phyloP scores from a whole-genome alignment of 2,329 filamentous ascomycete species.

The Ambrosiella beaveri region DNA sequence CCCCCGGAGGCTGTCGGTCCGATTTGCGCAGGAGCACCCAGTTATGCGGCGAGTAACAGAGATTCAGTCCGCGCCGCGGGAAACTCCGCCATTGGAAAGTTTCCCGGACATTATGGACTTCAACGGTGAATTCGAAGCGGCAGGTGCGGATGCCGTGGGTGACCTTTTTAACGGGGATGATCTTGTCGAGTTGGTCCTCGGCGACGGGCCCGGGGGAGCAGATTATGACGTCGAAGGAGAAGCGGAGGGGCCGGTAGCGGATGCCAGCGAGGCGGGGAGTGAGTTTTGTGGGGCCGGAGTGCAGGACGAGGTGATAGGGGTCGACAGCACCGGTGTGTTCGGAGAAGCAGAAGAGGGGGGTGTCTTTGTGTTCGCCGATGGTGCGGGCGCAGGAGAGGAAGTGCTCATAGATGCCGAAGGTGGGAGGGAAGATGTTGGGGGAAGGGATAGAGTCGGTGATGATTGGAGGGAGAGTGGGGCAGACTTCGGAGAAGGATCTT shows the following conservation, averaged over 20 bases:
- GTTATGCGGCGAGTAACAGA: slow-evolving; percentile 19
- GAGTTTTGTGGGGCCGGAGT: slow-evolving; percentile 5
- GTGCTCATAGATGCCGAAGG: slow-evolving; percentile 9
- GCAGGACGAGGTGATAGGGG: slow-evolving; percentile 3
- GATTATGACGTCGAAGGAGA: slow-evolving; percentile 11
- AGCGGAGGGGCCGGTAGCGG: neutral
- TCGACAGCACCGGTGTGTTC: neutral
- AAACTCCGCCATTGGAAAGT: slow-evolving; percentile 26
- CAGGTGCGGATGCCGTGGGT: slow-evolving; percentile 12
- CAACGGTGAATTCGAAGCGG: slow-evolving; percentile 21
- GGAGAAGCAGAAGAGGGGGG: slow-evolving; percentile 5
- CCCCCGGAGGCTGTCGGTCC: slow-evolving; percentile 6
- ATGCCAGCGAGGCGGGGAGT: slow-evolving; percentile 7
- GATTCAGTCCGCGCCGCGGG: slow-evolving; percentile 16
- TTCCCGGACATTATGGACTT: slow-evolving; percentile 20
- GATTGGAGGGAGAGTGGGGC: neutral
- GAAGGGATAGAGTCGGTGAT: neutral
- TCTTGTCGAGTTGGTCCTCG: slow-evolving; percentile 3
- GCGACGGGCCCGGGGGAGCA: slow-evolving; percentile 5
- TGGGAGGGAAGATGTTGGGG: slow-evolving; percentile 7
- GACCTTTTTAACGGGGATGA: slow-evolving; percentile 12
- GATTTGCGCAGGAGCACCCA: slow-evolving; percentile 26
- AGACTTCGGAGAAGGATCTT: no score
- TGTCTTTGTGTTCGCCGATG: slow-evolving; percentile 8
- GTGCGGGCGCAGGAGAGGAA: slow-evolving; percentile 3